Base-by-base conservation (phyloP, 495 filamentous ascomycete genomes). In the Penicillium turbatum region DNA sequence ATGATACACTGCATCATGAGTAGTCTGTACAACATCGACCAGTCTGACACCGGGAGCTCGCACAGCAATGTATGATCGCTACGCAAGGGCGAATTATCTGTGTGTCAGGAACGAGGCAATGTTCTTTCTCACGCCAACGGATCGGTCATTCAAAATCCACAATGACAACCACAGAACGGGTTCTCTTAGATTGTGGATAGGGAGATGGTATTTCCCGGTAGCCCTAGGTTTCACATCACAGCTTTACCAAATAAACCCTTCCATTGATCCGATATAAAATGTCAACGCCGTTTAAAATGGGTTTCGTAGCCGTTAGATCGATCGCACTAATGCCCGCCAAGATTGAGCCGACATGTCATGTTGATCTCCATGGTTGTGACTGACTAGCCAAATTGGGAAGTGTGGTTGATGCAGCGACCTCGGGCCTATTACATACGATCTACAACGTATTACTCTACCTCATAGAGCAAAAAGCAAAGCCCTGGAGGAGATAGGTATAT, bases 331-430 rank as follows among this genome's bases (percentile, higher is more conserved):
- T 21, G 12, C n/a, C 31, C 21, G 36, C 44, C 40, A 46, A 45
- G 24, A 40, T 40, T 6, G 30, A 49, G 19, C 12, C 11, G 34
- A 19, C 26, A 8, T 15, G 53, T n/a, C 15, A 26, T 56, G 54
- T 51, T 27, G 48, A 56, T 52, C 48, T 24, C 49, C 35, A 21
- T 43, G 3, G 9, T n/a, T n/a, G n/a, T n/a, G 31, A 31, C 44
- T 26, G 26, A 38, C 29, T 40, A 43, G 31, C 31, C 13, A 10
- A 36, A 43, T 36, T 19, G 17, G 29, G 7, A 35, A 40, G 54
- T 35, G 41, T 34, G 9, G 30, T 13, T 9, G 6, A 17, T 15
- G 36, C 2, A 31, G 15, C 7, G 16, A 35, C 27, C 27, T 21
- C 31, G 10, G 21, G 21, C 2, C 21, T 24, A 24, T 4, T 4